Conservation (phyloP, 2,329 filamentous ascomycete genomes). For the Lecanicillium sp. region DNA sequence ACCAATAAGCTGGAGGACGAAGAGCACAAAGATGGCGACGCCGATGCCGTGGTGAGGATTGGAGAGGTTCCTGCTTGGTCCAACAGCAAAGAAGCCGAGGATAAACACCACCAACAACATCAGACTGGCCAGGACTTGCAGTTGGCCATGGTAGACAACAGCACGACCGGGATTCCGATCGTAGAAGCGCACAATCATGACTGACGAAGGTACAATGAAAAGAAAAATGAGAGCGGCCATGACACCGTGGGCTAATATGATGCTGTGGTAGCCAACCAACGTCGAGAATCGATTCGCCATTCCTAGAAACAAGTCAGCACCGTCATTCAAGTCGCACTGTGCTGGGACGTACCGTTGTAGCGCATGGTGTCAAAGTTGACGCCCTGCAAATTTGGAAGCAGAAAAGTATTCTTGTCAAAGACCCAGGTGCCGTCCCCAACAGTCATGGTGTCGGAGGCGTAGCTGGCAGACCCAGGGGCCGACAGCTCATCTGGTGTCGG, state of each 20-base stretch:
- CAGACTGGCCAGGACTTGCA: conserved; percentile 63
- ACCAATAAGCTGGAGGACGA: conserved; percentile 64
- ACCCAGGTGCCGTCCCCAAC: conserved; percentile 85
- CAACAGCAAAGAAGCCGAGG: conserved; percentile 73
- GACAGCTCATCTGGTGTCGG: conserved; percentile 55
- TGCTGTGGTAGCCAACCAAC: conserved; percentile 61
- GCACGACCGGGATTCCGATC: conserved; percentile 54
- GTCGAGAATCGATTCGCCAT: conserved; percentile 77
- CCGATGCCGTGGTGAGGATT: conserved; percentile 86
- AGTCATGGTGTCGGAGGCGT: conserved; percentile 65
- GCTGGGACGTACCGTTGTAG: conserved; percentile 64
- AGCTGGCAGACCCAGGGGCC: conserved; percentile 65
- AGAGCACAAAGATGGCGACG: conserved; percentile 67
- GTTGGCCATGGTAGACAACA: conserved; percentile 65
- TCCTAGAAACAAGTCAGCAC: conserved; percentile 41
- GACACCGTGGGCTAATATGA: conserved; percentile 67
- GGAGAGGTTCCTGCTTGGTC: conserved; percentile 61
- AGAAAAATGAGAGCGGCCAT: conserved; percentile 69
- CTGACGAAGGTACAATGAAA: conserved; percentile 64
- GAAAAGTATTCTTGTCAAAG: conserved; percentile 66
- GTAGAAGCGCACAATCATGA: conserved; percentile 69
- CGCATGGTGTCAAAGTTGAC: conserved; percentile 76
- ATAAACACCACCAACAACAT: conserved; percentile 67
- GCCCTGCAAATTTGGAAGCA: conserved; percentile 70
- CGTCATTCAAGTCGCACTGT: too few relatives aligned